Evolutionary conservation across 1,284 basidiomycete species (phyloP), one percentile per base, ranked within the genome.

Genomic region (Sanghuangporus baumii): DNA sequence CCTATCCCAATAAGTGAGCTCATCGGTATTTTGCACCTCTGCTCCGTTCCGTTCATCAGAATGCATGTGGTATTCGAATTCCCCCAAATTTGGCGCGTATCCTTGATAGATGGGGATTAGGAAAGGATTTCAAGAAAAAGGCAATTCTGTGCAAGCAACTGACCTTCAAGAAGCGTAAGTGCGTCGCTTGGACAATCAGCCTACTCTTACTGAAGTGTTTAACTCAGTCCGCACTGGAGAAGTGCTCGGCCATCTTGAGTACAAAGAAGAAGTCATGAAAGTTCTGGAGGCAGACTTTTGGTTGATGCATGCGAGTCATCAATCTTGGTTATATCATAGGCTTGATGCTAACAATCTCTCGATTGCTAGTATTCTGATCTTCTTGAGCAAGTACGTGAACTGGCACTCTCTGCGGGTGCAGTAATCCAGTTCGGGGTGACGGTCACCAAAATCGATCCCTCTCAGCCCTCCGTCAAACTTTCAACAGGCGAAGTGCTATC

Each of bases 221-320:
- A 58, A 12, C 34, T 18, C 67, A 84, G 83, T 77, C 55, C 74
- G 76, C 47, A 76, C 76, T 1, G 78, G 77, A n/a, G 72, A 81
- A 48, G 64, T 73, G 51, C 68, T 80, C 20, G 84, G 84, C 20
- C 72, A 71, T 59, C 67, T 81, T 23, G 75, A 78, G 62, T 85
- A 83, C 81, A 74, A 76, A 62, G 76, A 82, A 57, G 79, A 81
- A 36, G 75, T 85, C 6, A 76, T 86, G 62, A 72, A 76, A 59
- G 83, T 84, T 64, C 78, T 79, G 0, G 83, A 83, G 6, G 83
- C 79, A 1, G 78, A 82, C 20, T 84, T 83, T 66, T 69, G 63
- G 63, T 55, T 65, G 12, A 65, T 65, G 63, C 63, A 65, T 55
- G 63, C 55, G 34, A 54, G 63, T 47, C 2, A 40, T 48, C 20